Percentiles rank a stretch among this genome's conserved stretches.
Evolutionary conservation across 805 yeast species (phyloP).

Genomic region (Cyberlindnera nakhonratchasimensis): DNA sequence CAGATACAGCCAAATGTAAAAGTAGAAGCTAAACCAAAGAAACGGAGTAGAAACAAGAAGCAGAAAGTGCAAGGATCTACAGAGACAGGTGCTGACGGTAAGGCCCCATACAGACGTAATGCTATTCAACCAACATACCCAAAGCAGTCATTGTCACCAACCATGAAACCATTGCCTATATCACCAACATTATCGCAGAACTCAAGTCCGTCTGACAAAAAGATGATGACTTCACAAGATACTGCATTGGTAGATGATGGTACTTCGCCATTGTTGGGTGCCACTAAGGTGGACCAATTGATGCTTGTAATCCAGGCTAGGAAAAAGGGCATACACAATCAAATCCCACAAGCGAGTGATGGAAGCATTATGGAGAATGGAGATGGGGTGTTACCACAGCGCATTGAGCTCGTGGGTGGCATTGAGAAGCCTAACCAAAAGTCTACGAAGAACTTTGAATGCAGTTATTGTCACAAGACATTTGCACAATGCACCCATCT

Average conservation of each 20-base stretch:
- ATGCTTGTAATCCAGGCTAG: constrained; percentile 91
- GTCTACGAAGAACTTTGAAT: constrained; percentile 56
- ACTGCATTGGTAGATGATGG: constrained; percentile 54
- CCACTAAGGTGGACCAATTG: constrained; percentile 85
- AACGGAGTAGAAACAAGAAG: constrained; percentile 5
- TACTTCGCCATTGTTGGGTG: constrained; percentile 71
- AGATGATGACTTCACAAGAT: constrained; percentile 43
- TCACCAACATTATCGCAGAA: constrained; percentile 12
- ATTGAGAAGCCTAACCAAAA: constrained; percentile 57
- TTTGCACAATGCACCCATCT: constrained; percentile 90
- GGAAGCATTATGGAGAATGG: constrained; percentile 61
- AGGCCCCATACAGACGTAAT: constrained; percentile 10
- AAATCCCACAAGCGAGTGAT: constrained; percentile 61
- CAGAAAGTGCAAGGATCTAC: constrained; percentile 6
- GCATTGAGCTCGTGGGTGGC: constrained; percentile 72
- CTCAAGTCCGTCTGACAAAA: constrained; percentile 19
- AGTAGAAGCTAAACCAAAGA: constrained; percentile 5
- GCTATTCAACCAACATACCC: constrained; percentile 16
- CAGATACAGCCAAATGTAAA: not conserved
- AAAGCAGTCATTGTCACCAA: constrained; percentile 12
- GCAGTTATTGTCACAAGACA: constrained; percentile 72
- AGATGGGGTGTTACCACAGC: constrained; percentile 50
- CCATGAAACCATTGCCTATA: constrained; percentile 1
- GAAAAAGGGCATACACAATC: constrained; percentile 67
- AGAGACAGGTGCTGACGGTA: not conserved